Conservation (phyloP, 1,284 basidiomycete species). For the Papiliotrema flavescens region DNA sequence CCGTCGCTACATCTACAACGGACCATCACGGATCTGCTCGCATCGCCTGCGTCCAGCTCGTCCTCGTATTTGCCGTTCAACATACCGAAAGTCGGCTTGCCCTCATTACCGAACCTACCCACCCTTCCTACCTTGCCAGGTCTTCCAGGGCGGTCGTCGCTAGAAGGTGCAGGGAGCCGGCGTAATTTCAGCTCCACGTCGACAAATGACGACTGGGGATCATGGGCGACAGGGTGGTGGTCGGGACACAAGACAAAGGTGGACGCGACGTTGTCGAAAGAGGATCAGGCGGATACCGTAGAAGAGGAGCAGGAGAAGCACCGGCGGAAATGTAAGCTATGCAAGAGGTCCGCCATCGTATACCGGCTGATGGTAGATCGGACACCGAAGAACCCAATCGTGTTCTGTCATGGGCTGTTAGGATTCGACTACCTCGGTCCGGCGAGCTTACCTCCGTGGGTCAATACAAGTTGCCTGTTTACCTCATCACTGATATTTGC, state of each 20-base stretch:
- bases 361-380: slow-evolving; percentile 48
- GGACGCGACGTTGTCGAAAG: slow-evolving; percentile 57
- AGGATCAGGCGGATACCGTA: slow-evolving; percentile 57
- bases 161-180: neutral
- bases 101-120: neutral
- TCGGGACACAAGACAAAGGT: slow-evolving; percentile 55
- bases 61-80: neutral
- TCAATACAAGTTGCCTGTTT: slow-evolving; percentile 35
- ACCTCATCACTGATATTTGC: slow-evolving; percentile 46
- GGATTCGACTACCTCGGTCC: slow-evolving; percentile 63
- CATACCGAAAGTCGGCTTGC: slow-evolving; percentile 9
- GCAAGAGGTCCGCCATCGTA: neutral
- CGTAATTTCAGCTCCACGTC: slow-evolving; percentile 24
- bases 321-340: slow-evolving; percentile 64
- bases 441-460: slow-evolving; percentile 30
- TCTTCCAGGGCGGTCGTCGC: neutral
- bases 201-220: slow-evolving; percentile 25
- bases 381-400: slow-evolving; percentile 73
- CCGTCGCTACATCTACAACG: slow-evolving; percentile 40
- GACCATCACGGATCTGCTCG: slow-evolving; percentile 37
- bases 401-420: slow-evolving; percentile 90
- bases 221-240: slow-evolving; percentile 40
- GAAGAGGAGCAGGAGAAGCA: slow-evolving; percentile 58
- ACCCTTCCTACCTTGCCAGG: neutral
- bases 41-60: slow-evolving; percentile 8